phyloP scores from a whole-genome alignment of 805 yeast genomes.

The Metschnikowia baotianmanensis region DNA sequence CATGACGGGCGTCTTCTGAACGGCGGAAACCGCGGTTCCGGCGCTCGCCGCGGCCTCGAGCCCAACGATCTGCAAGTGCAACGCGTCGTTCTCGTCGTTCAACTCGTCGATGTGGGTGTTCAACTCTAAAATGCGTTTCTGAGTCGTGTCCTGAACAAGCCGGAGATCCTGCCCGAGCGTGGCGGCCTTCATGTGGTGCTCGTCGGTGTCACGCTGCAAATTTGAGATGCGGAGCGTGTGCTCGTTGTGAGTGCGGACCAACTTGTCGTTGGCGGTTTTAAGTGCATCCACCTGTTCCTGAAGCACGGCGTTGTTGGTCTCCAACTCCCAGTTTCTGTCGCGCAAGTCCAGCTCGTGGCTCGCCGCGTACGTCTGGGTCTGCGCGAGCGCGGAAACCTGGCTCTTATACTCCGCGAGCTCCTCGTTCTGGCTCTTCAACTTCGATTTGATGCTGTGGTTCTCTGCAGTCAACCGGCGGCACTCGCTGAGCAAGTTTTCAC shows the following conservation, averaged over 20 bases:
- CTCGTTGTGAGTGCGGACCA: conserved; percentile 33
- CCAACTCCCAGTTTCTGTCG: conserved; percentile 67
- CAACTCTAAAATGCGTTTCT: conserved; percentile 46
- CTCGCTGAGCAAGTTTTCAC: conserved; percentile 68
- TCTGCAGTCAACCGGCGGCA: conserved; percentile 71
- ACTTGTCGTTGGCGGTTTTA: conserved; percentile 39
- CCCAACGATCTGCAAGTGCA: conserved; percentile 39
- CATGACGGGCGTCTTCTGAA: background rate
- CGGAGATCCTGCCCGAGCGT: conserved; percentile 40
- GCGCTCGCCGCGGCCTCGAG: conserved; percentile 10
- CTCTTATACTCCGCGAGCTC: conserved; percentile 41
- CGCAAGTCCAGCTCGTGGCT: conserved; percentile 48
- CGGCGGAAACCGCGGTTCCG: background rate
- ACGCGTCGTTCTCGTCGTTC: conserved; percentile 66
- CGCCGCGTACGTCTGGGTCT: conserved; percentile 31
- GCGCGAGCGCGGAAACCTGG: conserved; percentile 34
- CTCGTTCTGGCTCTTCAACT: conserved; percentile 41
- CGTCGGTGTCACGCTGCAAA: conserved; percentile 50
- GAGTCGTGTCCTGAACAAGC: conserved; percentile 33
- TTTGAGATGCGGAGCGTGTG: conserved; percentile 26
- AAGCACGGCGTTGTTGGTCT: conserved; percentile 46
- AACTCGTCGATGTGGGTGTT: conserved; percentile 53
- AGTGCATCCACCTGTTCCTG: conserved; percentile 44
- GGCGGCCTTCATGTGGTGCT: conserved; percentile 37
- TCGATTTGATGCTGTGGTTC: conserved; percentile 45